A percentile compares a stretch with the other conserved stretches of the same genome.
phyloP scores from a whole-genome alignment of 306 rosid genomes.

The Sicyos baderoa region DNA sequence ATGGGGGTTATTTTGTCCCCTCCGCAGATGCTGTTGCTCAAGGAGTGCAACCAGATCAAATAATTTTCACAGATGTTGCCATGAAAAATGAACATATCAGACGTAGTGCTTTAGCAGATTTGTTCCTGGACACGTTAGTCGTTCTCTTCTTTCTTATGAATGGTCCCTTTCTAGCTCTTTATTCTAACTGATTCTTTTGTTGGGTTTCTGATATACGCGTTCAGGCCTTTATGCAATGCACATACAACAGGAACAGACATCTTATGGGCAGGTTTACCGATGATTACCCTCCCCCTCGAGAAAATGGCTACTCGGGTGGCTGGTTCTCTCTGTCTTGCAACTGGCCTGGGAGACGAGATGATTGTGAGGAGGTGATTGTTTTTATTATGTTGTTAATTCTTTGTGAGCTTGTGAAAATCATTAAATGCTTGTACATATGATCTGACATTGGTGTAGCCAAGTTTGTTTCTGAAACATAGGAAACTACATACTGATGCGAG shows the following conservation, averaged over 20 bases:
- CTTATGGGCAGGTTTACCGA: slow-evolving; percentile 95
- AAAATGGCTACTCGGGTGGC: slow-evolving; percentile 99
- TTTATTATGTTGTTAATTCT: not conserved
- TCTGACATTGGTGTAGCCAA: no score
- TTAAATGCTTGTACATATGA: no score
- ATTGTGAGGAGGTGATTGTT: slow-evolving; percentile 65
- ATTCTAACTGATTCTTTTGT: not conserved
- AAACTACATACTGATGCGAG: not conserved
- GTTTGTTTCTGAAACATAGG: not conserved
- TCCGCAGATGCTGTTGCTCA: slow-evolving; percentile 75
- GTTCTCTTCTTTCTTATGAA: not conserved
- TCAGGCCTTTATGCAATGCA: slow-evolving; percentile 96
- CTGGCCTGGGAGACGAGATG: slow-evolving; percentile 97
- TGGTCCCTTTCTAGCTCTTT: not conserved
- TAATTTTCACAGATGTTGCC: slow-evolving; percentile 94
- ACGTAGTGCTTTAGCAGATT: slow-evolving; percentile 84
- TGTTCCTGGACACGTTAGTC: slow-evolving; percentile 89
- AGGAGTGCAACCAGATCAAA: slow-evolving; percentile 88
- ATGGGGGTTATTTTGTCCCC: not conserved
- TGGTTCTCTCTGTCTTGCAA: slow-evolving; percentile 86
- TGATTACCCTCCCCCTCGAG: slow-evolving; percentile 92
- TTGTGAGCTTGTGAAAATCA: not conserved
- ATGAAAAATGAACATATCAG: slow-evolving; percentile 92
- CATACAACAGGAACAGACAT: slow-evolving; percentile 98
- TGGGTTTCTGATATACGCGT: slow-evolving; percentile 1